Base-by-base conservation (phyloP, 106 monocot genomes). In the Vanilla planifolia region DNA sequence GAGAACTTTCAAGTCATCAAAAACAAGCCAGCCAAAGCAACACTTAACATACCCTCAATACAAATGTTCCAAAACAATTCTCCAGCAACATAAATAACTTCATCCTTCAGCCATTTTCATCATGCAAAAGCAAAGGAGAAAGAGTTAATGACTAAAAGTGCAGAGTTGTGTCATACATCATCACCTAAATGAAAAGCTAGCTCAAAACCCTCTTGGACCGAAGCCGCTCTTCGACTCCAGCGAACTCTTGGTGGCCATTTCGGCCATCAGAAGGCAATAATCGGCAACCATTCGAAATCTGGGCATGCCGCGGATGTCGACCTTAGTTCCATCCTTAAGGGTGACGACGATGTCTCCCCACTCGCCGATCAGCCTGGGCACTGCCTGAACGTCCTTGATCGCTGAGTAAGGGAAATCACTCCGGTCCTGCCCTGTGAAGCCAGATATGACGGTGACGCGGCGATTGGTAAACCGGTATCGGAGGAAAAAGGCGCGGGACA, bases 301-400 rank as follows among this genome's bases (percentile, higher is more conserved):
- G 64, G 83, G 83, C 20, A 84, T 78, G 43, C 83, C 75, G 60
- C 83, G 63, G 37, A 84, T 50, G 40, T 84, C 83, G 22, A 84
- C 83, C 59, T 71, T 72, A 11, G 83, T 84, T 22, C 83, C 83
- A 50, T 84, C 83, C 63, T 68, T 84, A 43, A 84, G 67, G 2
- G 75, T 79, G 43, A 84, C 79, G 9, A 84, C 74, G 22, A 84
- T 65, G 55, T 84, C 83, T 29, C 83, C 83, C 83, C 83, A 84
- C 71, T 84, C 83, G 43, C 83, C 83, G 14, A 84, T 55, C 8
- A 84, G 68, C 55, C 83, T 78, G 14, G 83, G 83, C 58, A 84
- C 83, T 25, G 75, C 83, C 48, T 84, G 62, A 52, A 84, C 83
- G 60, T 72, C 78, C 36, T 44, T 63, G 40, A 79, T 61, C 10